Conservation (phyloP, 176 grass and related monocot species). For the Oryza longistaminata region DNA sequence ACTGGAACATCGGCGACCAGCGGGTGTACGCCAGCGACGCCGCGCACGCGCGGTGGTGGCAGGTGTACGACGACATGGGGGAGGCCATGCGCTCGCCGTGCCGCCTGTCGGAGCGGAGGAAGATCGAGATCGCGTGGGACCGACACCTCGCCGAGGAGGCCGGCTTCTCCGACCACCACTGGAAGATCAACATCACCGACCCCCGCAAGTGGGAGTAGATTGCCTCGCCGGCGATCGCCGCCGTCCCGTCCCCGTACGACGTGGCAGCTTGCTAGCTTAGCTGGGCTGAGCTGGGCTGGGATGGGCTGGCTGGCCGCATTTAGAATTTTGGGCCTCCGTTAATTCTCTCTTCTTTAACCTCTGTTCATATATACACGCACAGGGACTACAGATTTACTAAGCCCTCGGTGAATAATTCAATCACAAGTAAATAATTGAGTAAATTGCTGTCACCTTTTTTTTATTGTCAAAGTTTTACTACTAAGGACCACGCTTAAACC, state of each 20-base stretch:
- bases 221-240: neutral
- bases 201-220: constrained; percentile 55
- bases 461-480: too few relatives aligned
- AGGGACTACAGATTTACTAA: neutral
- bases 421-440: too few relatives aligned
- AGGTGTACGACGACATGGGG: constrained; percentile 75
- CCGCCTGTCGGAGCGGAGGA: constrained; percentile 56
- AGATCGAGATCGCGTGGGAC: constrained; percentile 59
- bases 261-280: neutral
- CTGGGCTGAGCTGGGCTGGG: too few relatives aligned
- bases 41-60: constrained; percentile 78
- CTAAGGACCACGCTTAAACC: too few relatives aligned
- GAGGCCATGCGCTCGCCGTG: constrained; percentile 59
- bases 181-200: constrained; percentile 81
- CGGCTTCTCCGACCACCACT: constrained; percentile 61
- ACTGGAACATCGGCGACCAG: constrained; percentile 76
- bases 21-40: constrained; percentile 77
- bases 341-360: neutral
- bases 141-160: constrained; percentile 57
- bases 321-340: constrained; percentile 4
- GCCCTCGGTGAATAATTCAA: neutral
- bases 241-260: neutral
- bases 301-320: neutral
- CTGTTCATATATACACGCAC: neutral
- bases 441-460: too few relatives aligned